Conservation (phyloP, 139 green algal species). For the Chlorella ohadii region DNA sequence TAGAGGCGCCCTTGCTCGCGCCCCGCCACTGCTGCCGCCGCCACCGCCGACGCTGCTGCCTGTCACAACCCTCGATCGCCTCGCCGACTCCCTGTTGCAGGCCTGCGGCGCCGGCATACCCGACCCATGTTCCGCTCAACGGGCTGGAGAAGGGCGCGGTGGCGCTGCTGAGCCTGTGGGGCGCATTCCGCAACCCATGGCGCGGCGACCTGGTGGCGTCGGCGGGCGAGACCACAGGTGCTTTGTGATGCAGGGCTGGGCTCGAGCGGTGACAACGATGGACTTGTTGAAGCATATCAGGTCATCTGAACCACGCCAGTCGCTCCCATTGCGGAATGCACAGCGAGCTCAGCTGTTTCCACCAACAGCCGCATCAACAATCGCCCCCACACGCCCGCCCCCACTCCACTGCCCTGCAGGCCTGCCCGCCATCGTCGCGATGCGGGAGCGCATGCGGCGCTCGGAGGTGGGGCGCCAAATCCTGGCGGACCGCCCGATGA, state of each 20-base stretch:
- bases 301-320: too few species aligned
- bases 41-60: background rate
- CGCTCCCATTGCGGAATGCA: too few species aligned
- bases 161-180: slow-evolving; percentile 61
- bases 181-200: slow-evolving; percentile 59
- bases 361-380: too few species aligned
- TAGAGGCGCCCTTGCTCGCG: background rate
- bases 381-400: too few species aligned
- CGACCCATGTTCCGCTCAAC: slow-evolving; percentile 73
- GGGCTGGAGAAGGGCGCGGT: slow-evolving; percentile 72
- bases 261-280: too few species aligned
- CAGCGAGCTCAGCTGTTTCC: too few species aligned
- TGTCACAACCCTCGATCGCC: background rate
- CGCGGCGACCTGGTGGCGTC: slow-evolving; percentile 88
- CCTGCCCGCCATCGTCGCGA: slow-evolving; percentile 52
- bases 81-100: background rate
- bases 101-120: slow-evolving; percentile 44
- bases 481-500: slow-evolving; percentile 75
- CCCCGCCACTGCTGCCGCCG: background rate
- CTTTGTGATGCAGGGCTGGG: too few species aligned
- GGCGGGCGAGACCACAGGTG: slow-evolving; percentile 76
- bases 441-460: slow-evolving; percentile 78
- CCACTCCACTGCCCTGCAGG: background rate
- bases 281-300: too few species aligned
- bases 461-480: slow-evolving; percentile 68